These are phyloP conservation scores for Aspergillus haitiensis DNA, from an alignment of 495 filamentous ascomycete genomes.

Conservation along the genomic window DNA sequence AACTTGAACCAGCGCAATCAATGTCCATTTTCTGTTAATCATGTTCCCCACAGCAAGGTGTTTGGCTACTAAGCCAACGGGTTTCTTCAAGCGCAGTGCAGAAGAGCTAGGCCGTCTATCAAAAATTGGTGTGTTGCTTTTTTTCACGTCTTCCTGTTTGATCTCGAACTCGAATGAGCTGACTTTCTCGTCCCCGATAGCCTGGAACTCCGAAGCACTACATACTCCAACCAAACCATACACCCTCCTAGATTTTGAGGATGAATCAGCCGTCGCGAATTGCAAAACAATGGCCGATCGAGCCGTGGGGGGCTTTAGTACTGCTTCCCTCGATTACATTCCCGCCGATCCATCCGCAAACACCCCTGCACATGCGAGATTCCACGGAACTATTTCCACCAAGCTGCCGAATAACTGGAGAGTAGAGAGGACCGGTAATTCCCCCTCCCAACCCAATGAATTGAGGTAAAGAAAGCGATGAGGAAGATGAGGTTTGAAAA, in stretches of 20 bases:
- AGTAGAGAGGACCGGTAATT: slow-evolving; percentile 65
- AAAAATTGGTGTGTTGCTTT: slow-evolving; percentile 50
- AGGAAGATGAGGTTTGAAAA: background rate
- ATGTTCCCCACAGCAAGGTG: slow-evolving; percentile 54
- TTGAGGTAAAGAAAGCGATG: background rate
- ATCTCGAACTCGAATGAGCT: slow-evolving; percentile 11
- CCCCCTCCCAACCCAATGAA: background rate
- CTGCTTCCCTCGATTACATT: slow-evolving; percentile 67
- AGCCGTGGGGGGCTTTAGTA: slow-evolving; percentile 84
- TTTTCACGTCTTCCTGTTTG: background rate
- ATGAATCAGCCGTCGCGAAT: slow-evolving; percentile 55
- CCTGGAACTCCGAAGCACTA: slow-evolving; percentile 51
- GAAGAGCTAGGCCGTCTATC: slow-evolving; percentile 64
- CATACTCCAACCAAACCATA: slow-evolving; percentile 50
- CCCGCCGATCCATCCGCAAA: slow-evolving; percentile 43
- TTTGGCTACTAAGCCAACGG: slow-evolving; percentile 45
- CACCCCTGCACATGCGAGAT: slow-evolving; percentile 63
- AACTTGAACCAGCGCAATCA: too few species aligned
- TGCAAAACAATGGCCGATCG: slow-evolving; percentile 86
- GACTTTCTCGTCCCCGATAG: slow-evolving; percentile 24
- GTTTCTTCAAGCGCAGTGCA: slow-evolving; percentile 63
- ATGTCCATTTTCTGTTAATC: slow-evolving; percentile 1
- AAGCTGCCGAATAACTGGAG: slow-evolving; percentile 62
- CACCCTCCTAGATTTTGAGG: slow-evolving; percentile 59
- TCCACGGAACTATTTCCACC: slow-evolving; percentile 85